phyloP scores from a whole-genome alignment of 345 rosid genomes.

The Clausena lansium region DNA sequence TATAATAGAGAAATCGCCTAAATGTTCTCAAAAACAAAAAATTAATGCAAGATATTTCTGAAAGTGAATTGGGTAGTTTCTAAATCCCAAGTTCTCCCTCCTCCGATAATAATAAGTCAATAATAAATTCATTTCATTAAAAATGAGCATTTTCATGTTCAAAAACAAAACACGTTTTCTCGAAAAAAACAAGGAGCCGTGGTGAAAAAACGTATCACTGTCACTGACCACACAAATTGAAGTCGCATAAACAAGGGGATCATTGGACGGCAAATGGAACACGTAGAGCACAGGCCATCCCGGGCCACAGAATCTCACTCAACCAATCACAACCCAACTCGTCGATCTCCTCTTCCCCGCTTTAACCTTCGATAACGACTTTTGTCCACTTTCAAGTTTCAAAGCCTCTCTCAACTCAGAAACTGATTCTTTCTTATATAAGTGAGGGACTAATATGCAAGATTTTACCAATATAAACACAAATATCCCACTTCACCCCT shows the following conservation, averaged over 20 bases:
- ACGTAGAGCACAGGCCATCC: slow-evolving; percentile 27
- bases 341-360: slow-evolving; percentile 38
- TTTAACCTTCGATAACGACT: slow-evolving; percentile 15
- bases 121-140: background rate
- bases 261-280: slow-evolving; percentile 38
- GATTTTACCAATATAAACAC: background rate
- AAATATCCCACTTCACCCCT: background rate
- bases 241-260: background rate
- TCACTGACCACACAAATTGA: background rate
- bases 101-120: background rate
- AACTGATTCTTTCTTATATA: background rate
- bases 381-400: background rate
- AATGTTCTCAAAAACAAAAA: too few species aligned
- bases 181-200: background rate
- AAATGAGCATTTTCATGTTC: background rate
- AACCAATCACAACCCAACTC: slow-evolving; percentile 42
- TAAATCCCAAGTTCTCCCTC: background rate
- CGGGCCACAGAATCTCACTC: slow-evolving; percentile 38
- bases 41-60: too few species aligned
- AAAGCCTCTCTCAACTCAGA: background rate
- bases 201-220: too few species aligned
- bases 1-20: too few species aligned
- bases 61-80: background rate
- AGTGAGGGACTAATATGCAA: background rate
- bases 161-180: background rate